Evolutionary conservation across 148 eudicot genomes (phyloP).

Genomic region (Chenopodium album): DNA sequence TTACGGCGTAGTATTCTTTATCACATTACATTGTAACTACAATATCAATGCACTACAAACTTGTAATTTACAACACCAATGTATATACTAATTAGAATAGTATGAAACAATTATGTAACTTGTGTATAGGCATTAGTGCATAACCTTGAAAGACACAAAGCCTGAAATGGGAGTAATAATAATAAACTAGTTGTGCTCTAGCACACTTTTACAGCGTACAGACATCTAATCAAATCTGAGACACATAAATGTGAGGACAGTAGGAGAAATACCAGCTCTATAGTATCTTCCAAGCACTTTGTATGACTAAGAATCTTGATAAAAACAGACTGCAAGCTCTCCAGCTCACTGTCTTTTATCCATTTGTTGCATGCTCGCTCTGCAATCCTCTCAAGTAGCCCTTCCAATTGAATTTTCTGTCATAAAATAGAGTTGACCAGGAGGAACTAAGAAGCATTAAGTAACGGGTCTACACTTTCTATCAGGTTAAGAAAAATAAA

Average conservation of each 20-base stretch:
- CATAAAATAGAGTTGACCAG: conserved; percentile 8
- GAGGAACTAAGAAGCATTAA: background rate
- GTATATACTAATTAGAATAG: background rate
- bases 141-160: background rate
- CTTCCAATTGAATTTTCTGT: conserved; percentile 49
- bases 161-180: background rate
- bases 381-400: conserved; percentile 48
- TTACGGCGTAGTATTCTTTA: too few relatives aligned
- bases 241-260: conserved; percentile 2
- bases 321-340: conserved; percentile 59
- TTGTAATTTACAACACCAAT: background rate
- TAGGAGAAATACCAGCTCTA: conserved; percentile 46
- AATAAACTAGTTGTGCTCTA: background rate
- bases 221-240: background rate
- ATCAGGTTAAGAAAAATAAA: too few relatives aligned
- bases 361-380: conserved; percentile 45
- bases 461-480: background rate
- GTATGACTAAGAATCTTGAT: conserved; percentile 54
- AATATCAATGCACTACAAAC: background rate
- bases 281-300: conserved; percentile 45
- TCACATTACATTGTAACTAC: background rate
- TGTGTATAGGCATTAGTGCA: background rate
- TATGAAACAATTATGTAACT: background rate
- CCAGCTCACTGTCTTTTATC: conserved; percentile 46
- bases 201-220: background rate